A percentile compares a stretch with the other conserved stretches of the same genome.
These are phyloP conservation scores for Boechera stricta DNA, from an alignment of 345 rosid species.

Conservation along the genomic window DNA sequence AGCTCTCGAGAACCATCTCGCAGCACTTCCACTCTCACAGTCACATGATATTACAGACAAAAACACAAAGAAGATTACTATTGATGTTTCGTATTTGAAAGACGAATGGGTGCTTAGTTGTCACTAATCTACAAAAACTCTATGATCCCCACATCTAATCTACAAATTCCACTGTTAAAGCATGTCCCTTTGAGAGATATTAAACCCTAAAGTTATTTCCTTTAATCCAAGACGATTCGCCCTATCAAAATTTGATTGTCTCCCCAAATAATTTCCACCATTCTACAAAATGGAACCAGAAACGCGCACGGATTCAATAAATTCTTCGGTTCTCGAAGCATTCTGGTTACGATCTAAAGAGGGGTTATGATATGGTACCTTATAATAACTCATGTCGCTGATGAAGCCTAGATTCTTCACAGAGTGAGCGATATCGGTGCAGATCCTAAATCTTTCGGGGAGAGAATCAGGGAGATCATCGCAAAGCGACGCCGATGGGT, in stretches of 20 bases:
- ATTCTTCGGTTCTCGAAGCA: background rate
- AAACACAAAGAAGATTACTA: too few relatives aligned
- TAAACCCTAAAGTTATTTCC: background rate
- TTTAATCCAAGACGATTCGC: background rate
- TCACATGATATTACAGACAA: background rate
- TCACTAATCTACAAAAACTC: too few relatives aligned
- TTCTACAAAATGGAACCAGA: background rate
- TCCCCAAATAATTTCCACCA: background rate
- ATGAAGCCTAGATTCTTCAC: conserved; percentile 66
- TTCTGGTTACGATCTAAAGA: background rate
- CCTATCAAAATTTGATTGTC: too few relatives aligned
- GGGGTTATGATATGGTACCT: conserved; percentile 48
- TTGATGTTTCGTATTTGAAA: too few relatives aligned
- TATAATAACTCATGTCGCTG: conserved; percentile 63
- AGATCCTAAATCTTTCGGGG: conserved; percentile 64
- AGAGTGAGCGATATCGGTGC: conserved; percentile 60
- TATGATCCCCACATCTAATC: background rate
- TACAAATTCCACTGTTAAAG: background rate
- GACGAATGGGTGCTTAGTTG: too few relatives aligned
- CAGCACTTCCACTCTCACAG: background rate
- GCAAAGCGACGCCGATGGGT: conserved; percentile 46
- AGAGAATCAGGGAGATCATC: conserved; percentile 53
- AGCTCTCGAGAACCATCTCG: background rate
- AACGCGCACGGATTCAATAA: background rate
- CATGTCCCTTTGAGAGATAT: background rate